A percentile compares a stretch with the other conserved stretches of the same genome.
These are phyloP conservation scores for carrot (Daucus carota) DNA, from an alignment of 129 eudicot species.

Conservation along the genomic window DNA sequence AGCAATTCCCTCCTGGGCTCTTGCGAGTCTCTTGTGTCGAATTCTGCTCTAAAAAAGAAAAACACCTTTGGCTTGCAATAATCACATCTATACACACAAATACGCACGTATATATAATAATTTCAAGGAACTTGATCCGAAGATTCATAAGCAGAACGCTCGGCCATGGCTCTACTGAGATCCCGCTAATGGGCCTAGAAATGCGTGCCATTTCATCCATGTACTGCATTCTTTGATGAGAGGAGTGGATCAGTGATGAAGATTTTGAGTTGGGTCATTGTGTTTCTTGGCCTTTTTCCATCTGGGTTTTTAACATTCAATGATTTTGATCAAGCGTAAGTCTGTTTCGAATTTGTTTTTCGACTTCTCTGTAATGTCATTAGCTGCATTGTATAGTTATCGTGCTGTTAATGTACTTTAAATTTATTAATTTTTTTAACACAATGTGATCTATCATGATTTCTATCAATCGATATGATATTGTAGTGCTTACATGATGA, in stretches of 20 bases:
- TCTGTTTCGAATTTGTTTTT: background rate
- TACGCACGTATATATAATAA: background rate
- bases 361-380: background rate
- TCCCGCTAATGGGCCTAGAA: background rate
- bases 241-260: conserved; percentile 47
- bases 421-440: background rate
- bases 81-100: background rate
- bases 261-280: conserved; percentile 32
- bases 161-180: background rate
- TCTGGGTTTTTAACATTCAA: conserved; percentile 47
- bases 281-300: conserved; percentile 25
- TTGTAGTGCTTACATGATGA: too few relatives aligned
- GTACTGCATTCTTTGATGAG: background rate
- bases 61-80: too few relatives aligned
- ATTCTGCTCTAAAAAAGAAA: too few relatives aligned
- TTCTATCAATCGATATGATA: background rate
- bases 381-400: background rate
- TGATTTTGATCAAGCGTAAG: conserved; percentile 71
- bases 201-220: background rate
- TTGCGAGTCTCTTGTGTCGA: too few relatives aligned
- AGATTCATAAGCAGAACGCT: background rate
- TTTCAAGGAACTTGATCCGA: background rate
- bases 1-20: too few relatives aligned
- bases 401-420: background rate
- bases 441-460: background rate